Base-by-base conservation (phyloP, 176 grass and related monocot genomes). In the Triticum timopheevii region DNA sequence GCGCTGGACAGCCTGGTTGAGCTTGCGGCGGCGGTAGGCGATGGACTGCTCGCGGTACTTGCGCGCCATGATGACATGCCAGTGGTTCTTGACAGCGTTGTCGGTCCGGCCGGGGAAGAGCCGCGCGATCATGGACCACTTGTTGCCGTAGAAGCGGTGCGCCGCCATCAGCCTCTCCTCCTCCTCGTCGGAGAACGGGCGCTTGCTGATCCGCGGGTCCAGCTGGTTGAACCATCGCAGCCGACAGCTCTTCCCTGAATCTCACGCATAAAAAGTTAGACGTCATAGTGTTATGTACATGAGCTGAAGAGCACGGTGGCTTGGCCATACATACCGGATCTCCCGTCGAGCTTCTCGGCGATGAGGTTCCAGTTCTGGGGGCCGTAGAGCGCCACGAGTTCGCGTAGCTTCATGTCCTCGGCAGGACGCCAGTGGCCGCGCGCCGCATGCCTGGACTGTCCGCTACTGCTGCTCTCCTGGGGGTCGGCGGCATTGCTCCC, bases 331-430 rank as follows among this genome's bases (percentile, higher is more conserved):
- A 71, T 91, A 91, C 89, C 89, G 76, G 97, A 99, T 96, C 97
- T 92, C 24, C 94, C 97, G 79, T 96, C 92, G 34, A 99, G 85
- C 77, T 94, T 92, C 69, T 94, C 92, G 72, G 94, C 94, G 70
- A 99, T 99, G 77, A 96, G 90, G 84, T 96, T 96, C 97, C 97
- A 99, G 88, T 99, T 96, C 78, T 96, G 94, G 8, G 97, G 97
- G 1, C 97, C 97, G 75, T 96, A 90, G 25, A 91, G 80, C 0
- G 89, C 92, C 12, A 99, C 97, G 49, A 99, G 90, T 63, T 99
- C 92, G 2, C 88, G 93, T 82, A 99, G 97, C 85, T 93, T 96
- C 56, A 89, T 78, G 88, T 99, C 97, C 75, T 99, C 97, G 13
- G 92, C 90, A 25, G 92, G 94, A 66, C 90, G 89, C 97, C 97